Evolutionary conservation across 352 stramenopile species (phyloP), one percentile per base, ranked within the genome.

Genomic region (Globisporangium perplexum): DNA sequence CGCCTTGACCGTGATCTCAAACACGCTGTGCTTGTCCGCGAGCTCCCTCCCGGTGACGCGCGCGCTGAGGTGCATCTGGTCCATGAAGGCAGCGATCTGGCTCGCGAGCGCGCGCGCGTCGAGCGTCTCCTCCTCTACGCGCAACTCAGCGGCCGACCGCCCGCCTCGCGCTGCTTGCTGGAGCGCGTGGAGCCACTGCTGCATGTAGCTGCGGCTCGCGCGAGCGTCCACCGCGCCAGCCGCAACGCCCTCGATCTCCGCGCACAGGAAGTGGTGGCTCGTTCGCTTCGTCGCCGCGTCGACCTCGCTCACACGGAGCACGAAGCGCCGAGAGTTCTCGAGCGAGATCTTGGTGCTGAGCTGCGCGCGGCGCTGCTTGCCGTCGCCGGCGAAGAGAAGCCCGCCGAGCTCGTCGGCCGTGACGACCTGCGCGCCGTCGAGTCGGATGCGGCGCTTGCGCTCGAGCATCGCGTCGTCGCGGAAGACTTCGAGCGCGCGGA

Each of bases 401-500:
- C 67, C 73, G 4, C 80, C 80, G 10, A 87, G 55, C n/a, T 86
- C 77, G 26, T 88, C 71, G 11, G 71, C 63, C 18, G 72, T 83
- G 7, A 50, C 62, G n/a, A 90, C 59, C 11, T 63, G 33, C 17
- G 76, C 76, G 47, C 62, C 15, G 12, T 38, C 31, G n/a, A 90
- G 59, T n/a, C 78, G 56, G 45, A 88, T 51, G 23, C 73, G 72
- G 3, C 59, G 53, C 46, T 71, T 72, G 50, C 79, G 74, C 2
- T 69, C 47, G 36, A 60, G 47, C 54, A 82, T 67, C 3, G 65
- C 58, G 28, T 59, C 66, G 41, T 90, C 69, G 7, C 30, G 50
- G 61, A 90, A 90, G 47, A 82, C 62, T 50, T 90, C 80, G 52
- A 90, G 75, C 35, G 68, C 55, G 20, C 76, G 71, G 51, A 84